Conservation (phyloP, 805 yeast genomes). For the Wickerhamiella parazyma region DNA sequence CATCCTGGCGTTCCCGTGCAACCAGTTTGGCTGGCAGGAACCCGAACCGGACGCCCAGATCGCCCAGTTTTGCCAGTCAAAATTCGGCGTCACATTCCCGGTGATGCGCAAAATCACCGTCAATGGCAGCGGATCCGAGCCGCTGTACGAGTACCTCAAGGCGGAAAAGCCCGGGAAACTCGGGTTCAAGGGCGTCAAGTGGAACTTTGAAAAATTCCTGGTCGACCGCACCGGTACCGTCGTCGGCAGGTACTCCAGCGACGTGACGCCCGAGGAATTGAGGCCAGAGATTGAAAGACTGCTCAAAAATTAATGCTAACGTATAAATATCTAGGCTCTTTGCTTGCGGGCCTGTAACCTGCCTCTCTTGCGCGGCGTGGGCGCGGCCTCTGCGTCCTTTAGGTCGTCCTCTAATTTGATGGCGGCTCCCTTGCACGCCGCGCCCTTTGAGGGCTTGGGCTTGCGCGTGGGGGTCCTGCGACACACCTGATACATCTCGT, state of each 20-base stretch:
- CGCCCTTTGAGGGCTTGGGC: too few species aligned
- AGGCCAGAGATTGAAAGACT: constrained; percentile 46
- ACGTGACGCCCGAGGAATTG: constrained; percentile 50
- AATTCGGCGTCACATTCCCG: constrained; percentile 88
- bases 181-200: constrained; percentile 60
- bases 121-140: constrained; percentile 69
- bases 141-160: constrained; percentile 70
- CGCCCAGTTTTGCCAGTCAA: constrained; percentile 54
- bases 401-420: too few species aligned
- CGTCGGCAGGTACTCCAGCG: constrained; percentile 46
- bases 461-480: too few species aligned
- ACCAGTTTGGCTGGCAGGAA: constrained; percentile 80
- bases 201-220: constrained; percentile 72
- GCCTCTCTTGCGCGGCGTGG: too few species aligned
- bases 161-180: constrained; percentile 40
- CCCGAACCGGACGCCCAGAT: constrained; percentile 55
- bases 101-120: constrained; percentile 76
- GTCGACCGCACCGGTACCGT: constrained; percentile 46
- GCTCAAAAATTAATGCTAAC: constrained; percentile 25
- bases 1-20: constrained; percentile 79
- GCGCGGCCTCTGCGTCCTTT: too few species aligned
- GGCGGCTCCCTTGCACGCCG: too few species aligned
- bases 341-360: too few species aligned
- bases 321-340: too few species aligned
- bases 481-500: too few species aligned